Evolutionary conservation across 2,329 filamentous ascomycete species (phyloP).

Genomic region (Epichloe scottii): DNA sequence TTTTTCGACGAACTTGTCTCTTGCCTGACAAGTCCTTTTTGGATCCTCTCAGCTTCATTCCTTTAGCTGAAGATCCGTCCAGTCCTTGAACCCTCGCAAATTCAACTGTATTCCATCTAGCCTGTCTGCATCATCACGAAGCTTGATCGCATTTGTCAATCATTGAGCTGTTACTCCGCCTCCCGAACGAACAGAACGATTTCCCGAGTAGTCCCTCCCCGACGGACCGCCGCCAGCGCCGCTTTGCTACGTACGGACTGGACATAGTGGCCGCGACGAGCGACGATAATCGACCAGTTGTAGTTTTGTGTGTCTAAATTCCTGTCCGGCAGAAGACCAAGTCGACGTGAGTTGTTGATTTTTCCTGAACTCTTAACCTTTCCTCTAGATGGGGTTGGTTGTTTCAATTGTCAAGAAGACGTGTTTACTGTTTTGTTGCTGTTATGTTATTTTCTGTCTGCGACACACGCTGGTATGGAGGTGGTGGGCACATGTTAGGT

Average conservation of each 20-base stretch:
- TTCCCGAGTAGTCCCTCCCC: not conserved
- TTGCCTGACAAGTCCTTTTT: not conserved
- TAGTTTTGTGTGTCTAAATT: too few species aligned
- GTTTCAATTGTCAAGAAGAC: too few species aligned
- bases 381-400: not conserved
- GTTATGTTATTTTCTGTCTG: conserved; percentile 3
- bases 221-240: not conserved
- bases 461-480: conserved; percentile 6
- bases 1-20: not conserved
- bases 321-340: not conserved
- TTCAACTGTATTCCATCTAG: not conserved
- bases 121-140: not conserved
- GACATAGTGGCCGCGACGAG: too few species aligned
- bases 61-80: conserved; percentile 26
- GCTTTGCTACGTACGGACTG: too few species aligned
- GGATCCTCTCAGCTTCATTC: conserved; percentile 16
- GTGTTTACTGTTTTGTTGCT: not conserved
- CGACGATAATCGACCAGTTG: too few species aligned
- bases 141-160: not conserved
- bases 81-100: conserved; percentile 11
- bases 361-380: not conserved
- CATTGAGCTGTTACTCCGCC: not conserved
- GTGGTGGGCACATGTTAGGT: not conserved
- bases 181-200: not conserved
- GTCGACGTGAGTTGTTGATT: not conserved